Percentiles rank a stretch among this genome's conserved stretches.
Evolutionary conservation across 495 filamentous ascomycete genomes (phyloP).

Genomic region (Filosporella fistucella): DNA sequence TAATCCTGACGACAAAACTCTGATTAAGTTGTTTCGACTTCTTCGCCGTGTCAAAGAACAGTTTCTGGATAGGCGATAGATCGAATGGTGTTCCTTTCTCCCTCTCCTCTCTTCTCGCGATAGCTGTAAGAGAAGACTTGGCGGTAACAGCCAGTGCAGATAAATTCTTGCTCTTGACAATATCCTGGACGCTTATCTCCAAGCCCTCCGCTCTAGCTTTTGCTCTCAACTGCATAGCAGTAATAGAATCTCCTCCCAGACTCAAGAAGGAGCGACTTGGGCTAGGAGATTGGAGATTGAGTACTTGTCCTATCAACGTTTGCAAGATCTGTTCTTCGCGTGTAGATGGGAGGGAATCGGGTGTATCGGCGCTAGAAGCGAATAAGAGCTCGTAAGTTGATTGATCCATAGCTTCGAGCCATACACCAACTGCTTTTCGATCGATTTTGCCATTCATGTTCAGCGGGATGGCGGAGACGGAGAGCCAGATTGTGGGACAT

Average conservation of each 20-base stretch:
- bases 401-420: no score
- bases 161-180: constrained; percentile 26
- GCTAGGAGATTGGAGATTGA: constrained; percentile 32
- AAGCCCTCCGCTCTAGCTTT: constrained; percentile 44
- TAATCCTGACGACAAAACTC: background rate
- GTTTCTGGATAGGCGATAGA: constrained; percentile 66
- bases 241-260: constrained; percentile 49
- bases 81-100: no score
- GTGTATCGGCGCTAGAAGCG: background rate
- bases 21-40: background rate
- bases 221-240: constrained; percentile 48
- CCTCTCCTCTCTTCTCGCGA: no score
- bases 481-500: background rate
- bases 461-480: background rate
- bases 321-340: constrained; percentile 16
- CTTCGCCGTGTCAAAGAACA: constrained; percentile 46
- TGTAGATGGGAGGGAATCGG: background rate
- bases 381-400: background rate
- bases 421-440: background rate
- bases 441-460: background rate
- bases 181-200: constrained; percentile 46
- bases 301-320: constrained; percentile 23
- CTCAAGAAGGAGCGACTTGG: constrained; percentile 41
- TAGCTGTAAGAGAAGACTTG: background rate
- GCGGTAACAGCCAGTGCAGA: background rate